These are phyloP conservation scores for Leucosporidium creatinivorum DNA, from an alignment of 768 basidiomycete species.

Conservation along the genomic window DNA sequence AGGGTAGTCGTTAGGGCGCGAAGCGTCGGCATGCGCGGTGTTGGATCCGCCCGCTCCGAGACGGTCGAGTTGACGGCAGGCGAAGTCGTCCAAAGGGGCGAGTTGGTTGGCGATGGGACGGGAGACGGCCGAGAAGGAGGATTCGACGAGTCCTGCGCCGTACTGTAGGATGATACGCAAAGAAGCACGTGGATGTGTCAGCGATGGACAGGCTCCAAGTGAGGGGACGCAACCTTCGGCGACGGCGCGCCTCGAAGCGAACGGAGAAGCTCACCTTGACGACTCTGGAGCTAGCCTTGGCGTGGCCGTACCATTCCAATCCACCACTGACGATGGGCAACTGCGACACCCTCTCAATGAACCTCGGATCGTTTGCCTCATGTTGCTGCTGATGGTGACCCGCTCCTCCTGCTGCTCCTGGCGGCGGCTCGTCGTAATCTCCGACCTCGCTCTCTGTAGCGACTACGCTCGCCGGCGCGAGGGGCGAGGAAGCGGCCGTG, in stretches of 20 bases:
- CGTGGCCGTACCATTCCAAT: conserved; percentile 51
- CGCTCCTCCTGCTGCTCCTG: no score
- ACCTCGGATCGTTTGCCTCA: conserved; percentile 14
- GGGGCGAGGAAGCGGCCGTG: conserved; percentile 10
- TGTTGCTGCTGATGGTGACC: neutral
- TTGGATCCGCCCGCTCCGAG: conserved; percentile 42
- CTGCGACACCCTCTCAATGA: conserved; percentile 29
- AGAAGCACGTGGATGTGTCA: neutral
- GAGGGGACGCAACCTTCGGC: neutral
- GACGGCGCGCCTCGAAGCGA: neutral
- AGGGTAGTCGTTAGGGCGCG: neutral
- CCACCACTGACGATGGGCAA: conserved; percentile 25
- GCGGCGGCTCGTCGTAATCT: neutral
- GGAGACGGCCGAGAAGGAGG: conserved; percentile 28
- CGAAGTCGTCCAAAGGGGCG: conserved; percentile 67
- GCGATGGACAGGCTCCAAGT: no score
- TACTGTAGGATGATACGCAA: conserved; percentile 1
- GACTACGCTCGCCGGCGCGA: neutral
- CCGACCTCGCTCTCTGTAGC: neutral
- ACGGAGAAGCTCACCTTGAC: conserved; percentile 59
- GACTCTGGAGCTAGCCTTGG: conserved; percentile 72
- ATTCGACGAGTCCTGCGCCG: conserved; percentile 31
- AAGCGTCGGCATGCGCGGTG: neutral
- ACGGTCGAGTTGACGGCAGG: conserved; percentile 75
- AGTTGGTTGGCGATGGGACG: conserved; percentile 38